Evolutionary conservation across 768 basidiomycete genomes (phyloP).

Genomic region (Coprinellus micaceus): DNA sequence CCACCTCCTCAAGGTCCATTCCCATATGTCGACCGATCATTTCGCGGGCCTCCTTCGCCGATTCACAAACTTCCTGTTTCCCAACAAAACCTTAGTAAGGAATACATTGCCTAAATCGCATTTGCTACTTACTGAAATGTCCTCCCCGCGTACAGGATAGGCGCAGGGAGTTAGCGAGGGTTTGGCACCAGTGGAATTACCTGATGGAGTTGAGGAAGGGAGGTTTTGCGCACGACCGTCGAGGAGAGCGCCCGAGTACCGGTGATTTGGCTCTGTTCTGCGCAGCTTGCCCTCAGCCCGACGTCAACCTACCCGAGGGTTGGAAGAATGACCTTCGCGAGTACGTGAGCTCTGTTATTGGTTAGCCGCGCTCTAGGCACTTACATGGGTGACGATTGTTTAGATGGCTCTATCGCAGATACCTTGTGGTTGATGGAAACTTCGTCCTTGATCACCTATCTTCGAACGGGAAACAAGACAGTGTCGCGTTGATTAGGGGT

Average conservation of each 20-base stretch:
- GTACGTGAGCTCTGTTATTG: no score
- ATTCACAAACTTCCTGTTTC: neutral
- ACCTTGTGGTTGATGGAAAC: neutral
- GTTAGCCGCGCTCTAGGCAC: no score
- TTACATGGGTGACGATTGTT: neutral
- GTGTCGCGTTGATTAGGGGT: neutral
- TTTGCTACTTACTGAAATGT: no score
- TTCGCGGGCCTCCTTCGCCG: neutral
- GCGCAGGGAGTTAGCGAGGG: neutral
- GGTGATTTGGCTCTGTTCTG: constrained; percentile 16
- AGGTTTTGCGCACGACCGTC: neutral
- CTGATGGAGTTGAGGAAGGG: neutral
- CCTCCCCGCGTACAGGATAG: neutral
- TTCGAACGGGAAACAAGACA: no score
- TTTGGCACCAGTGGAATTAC: neutral
- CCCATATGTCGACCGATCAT: neutral
- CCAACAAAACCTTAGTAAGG: no score
- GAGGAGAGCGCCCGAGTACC: neutral
- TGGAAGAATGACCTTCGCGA: no score
- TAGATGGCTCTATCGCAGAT: neutral
- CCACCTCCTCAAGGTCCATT: constrained; percentile 8
- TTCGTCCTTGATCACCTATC: constrained; percentile 2
- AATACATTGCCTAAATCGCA: no score
- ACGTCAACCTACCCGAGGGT: constrained; percentile 13
- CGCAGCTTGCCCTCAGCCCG: constrained; percentile 14